Evolutionary conservation across 78 protist species (phyloP).

Genomic region (Protostelium mycophagum): DNA sequence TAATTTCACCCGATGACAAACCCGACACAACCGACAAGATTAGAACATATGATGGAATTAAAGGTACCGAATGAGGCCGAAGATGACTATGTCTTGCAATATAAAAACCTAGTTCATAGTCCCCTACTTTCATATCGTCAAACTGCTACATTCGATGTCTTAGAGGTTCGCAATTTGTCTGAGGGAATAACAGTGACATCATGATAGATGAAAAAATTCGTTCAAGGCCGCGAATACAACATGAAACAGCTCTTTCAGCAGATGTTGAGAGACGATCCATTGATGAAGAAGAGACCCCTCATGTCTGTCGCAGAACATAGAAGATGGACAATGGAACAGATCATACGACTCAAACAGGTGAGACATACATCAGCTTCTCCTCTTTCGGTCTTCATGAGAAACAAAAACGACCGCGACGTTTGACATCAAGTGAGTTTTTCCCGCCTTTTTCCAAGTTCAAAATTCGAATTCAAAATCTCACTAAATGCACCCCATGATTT

Average conservation of each 20-base stretch:
- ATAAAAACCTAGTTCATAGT: no score
- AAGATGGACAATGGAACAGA: not conserved
- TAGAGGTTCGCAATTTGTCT: no score
- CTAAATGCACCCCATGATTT: no score
- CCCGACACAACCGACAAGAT: no score
- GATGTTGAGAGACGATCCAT: not conserved
- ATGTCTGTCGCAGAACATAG: not conserved
- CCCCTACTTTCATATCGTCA: no score
- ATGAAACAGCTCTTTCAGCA: not conserved
- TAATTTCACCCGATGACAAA: no score
- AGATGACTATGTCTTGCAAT: no score
- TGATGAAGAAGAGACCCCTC: not conserved
- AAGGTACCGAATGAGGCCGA: no score
- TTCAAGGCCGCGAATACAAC: not conserved
- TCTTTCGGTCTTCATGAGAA: no score
- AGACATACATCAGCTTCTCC: no score
- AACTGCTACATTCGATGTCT: not conserved
- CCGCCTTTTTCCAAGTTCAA: not conserved
- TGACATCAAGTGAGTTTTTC: not conserved
- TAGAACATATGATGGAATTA: no score
- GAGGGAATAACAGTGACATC: not conserved
- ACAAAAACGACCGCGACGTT: slow-evolving; percentile 69
- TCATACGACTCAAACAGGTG: not conserved
- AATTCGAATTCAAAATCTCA: not conserved
- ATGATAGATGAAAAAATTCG: not conserved